Evolutionary conservation across 805 yeast species (phyloP), one percentile per base, ranked within the genome.

Genomic region (Hanseniaspora pseudoguilliermondii): DNA sequence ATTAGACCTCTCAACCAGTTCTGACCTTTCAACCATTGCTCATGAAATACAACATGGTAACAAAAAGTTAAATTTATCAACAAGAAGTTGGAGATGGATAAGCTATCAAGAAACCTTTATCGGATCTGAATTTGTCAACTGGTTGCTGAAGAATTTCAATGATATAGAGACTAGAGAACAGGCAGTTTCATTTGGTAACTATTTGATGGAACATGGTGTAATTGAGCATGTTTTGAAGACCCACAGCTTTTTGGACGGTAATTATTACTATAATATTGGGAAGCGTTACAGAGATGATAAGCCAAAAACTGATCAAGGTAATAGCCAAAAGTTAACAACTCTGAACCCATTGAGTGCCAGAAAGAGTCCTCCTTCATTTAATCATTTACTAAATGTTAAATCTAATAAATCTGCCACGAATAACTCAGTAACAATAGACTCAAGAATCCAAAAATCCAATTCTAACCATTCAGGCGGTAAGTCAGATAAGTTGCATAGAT

Each of bases 11-110:
- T 75, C 73, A 53, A 80, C 75, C 59, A 70, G 71, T 21, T 75
- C 82, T 5, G 74, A 78, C 29, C 62, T 84, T 2, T 47, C 66
- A 0, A 79, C 75, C 21, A 67, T 91, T 29, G 84, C 89, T 0
- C 70, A 70, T 3, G 86, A 83, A 55, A 65, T 91, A 50, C 95
- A 84, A 62, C 58, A 57, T 40, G 77, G 83, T 5, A 73, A 76
- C 1, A 73, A 75, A 47, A 90, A 89, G 9, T 69, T 91, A 8
- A 75, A 73, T 21, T 72, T 93, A 39, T 81, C 78, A 1, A 95
- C 88, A 62, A 74, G 97, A 61, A 78, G 83, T 36, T 91, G 98
- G 98, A 97, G 91, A 67, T 81, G 90, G 79, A 82, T 81, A 59
- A 71, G 78, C 4, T 95, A 87, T 65, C 73, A 75, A 29, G 79